These are phyloP conservation scores for Lodderomyces parapsilosis DNA, from an alignment of 1,139 yeast genomes.

Conservation along the genomic window DNA sequence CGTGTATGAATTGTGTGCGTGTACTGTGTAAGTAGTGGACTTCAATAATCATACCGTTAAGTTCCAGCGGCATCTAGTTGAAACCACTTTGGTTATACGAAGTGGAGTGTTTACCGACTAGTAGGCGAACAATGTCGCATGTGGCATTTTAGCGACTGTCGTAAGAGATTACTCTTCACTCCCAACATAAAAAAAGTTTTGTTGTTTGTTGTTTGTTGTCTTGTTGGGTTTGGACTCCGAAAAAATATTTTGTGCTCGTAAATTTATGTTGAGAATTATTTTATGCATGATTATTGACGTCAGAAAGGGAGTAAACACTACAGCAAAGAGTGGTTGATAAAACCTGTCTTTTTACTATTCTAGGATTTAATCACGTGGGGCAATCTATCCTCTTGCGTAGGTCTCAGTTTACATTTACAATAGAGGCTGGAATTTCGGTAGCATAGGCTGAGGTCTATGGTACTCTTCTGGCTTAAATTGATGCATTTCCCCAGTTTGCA, in stretches of 20 bases:
- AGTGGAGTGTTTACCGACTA: no score
- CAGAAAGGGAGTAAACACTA: conserved; percentile 5
- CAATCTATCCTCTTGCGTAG: no score
- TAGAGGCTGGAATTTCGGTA: conserved; percentile 41
- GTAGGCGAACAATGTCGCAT: neutral
- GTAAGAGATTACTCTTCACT: neutral
- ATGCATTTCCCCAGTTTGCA: conserved; percentile 7
- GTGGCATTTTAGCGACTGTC: neutral
- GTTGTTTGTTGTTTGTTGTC: conserved; percentile 3
- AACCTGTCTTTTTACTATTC: no score
- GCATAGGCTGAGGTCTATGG: conserved; percentile 22
- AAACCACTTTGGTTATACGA: no score
- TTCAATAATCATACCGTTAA: no score
- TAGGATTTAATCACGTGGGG: no score
- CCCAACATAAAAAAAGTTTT: conserved; percentile 2
- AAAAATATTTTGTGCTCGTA: neutral
- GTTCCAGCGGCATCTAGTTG: no score
- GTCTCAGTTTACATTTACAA: no score
- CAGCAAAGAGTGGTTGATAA: no score
- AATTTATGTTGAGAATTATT: neutral
- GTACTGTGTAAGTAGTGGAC: no score
- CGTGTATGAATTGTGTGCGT: no score
- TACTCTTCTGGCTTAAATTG: neutral
- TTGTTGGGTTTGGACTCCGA: neutral
- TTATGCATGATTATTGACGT: conserved; percentile 11